A percentile compares a stretch with the other conserved stretches of the same genome.
These are phyloP conservation scores for Pestalotiopsis sp. DNA, from an alignment of 2,329 filamentous ascomycete genomes.

Conservation along the genomic window DNA sequence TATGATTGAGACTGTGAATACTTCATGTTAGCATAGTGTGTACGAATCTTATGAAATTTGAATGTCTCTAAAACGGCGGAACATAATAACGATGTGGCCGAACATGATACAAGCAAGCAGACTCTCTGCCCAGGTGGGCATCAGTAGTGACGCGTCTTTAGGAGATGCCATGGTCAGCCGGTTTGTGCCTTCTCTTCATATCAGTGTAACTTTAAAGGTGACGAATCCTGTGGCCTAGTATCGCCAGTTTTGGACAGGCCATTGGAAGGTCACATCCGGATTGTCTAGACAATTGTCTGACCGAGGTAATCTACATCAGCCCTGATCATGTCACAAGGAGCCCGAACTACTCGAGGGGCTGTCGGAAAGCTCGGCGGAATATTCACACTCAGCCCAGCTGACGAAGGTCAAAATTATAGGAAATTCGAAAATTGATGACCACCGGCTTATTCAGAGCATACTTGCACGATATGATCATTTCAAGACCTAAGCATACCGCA, in stretches of 20 bases:
- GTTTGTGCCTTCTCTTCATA: background rate
- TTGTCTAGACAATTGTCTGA: background rate
- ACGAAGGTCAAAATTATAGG: background rate
- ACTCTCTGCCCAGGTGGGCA: too few relatives aligned
- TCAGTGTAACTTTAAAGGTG: background rate
- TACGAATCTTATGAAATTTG: too few relatives aligned
- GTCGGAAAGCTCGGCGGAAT: too few relatives aligned
- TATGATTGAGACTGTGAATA: constrained; percentile 16
- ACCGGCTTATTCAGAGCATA: background rate
- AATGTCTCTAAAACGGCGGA: too few relatives aligned
- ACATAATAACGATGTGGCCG: too few relatives aligned
- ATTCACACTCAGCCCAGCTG: too few relatives aligned
- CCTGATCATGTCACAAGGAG: too few relatives aligned
- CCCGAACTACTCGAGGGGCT: too few relatives aligned
- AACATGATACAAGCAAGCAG: too few relatives aligned
- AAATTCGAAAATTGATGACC: background rate
- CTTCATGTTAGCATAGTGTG: too few relatives aligned
- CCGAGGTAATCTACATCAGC: too few relatives aligned
- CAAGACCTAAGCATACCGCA: background rate
- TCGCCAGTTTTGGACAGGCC: background rate
- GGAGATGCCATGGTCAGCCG: background rate
- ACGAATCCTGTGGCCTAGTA: background rate
- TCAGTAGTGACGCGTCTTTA: too few relatives aligned
- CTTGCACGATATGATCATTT: background rate
- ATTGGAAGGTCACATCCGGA: background rate